These are phyloP conservation scores for Auricularia sp. DNA, from an alignment of 768 basidiomycete genomes.

Conservation along the genomic window DNA sequence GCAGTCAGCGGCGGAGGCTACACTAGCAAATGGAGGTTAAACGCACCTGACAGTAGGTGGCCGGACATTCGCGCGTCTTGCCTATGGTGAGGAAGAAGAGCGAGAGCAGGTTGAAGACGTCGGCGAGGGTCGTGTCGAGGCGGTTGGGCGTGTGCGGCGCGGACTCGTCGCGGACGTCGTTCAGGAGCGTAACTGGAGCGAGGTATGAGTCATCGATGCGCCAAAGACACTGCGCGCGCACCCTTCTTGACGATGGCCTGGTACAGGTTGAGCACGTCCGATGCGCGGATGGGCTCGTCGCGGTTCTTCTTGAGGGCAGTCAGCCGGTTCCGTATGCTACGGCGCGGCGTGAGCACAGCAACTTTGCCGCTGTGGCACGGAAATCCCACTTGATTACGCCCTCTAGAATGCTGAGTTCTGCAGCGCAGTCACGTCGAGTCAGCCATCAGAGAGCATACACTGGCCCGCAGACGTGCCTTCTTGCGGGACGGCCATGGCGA, in stretches of 20 bases:
- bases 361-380: slow-evolving; percentile 13
- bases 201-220: slow-evolving; percentile 1
- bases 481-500: slow-evolving; percentile 53
- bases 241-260: slow-evolving; percentile 91
- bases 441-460: slow-evolving; percentile 13
- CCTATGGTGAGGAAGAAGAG: slow-evolving; percentile 98
- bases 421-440: slow-evolving; percentile 18
- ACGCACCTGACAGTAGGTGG: slow-evolving; percentile 73
- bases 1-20: neutral
- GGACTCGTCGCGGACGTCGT: slow-evolving; percentile 77
- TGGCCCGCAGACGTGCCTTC: slow-evolving; percentile 45
- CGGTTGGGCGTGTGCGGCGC: slow-evolving; percentile 68
- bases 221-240: slow-evolving; percentile 22
- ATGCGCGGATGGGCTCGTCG: slow-evolving; percentile 83
- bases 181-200: slow-evolving; percentile 71
- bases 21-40: neutral
- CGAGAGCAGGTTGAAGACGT: slow-evolving; percentile 91
- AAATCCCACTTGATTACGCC: slow-evolving; percentile 74
- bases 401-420: slow-evolving; percentile 91
- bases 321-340: slow-evolving; percentile 87
- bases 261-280: slow-evolving; percentile 90
- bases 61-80: slow-evolving; percentile 88
- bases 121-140: slow-evolving; percentile 88
- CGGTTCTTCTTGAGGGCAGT: slow-evolving; percentile 91
- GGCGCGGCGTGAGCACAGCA: neutral